phyloP scores from a whole-genome alignment of 768 basidiomycete species.

The Fomitopsis serialis region DNA sequence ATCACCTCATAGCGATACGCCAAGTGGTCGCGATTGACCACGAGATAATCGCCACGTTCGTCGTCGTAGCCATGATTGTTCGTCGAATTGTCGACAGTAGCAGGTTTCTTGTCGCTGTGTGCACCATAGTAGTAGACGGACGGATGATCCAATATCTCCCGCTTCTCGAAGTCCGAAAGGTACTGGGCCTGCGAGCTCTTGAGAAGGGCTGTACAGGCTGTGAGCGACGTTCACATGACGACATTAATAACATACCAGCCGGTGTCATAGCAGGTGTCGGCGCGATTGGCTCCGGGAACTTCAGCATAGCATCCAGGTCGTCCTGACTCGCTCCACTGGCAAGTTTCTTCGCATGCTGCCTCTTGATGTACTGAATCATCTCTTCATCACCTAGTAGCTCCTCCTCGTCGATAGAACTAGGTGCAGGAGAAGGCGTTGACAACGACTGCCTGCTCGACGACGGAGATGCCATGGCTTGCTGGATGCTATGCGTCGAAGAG shows the following conservation, averaged over 20 bases:
- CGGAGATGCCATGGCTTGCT: conserved; percentile 52
- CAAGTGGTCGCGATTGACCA: conserved; percentile 88
- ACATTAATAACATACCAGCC: conserved; percentile 45
- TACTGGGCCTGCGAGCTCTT: conserved; percentile 61
- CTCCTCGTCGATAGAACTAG: conserved; percentile 76
- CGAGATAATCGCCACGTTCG: conserved; percentile 93
- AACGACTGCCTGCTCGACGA: conserved; percentile 70
- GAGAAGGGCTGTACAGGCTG: conserved; percentile 47
- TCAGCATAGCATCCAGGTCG: conserved; percentile 82
- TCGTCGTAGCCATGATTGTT: conserved; percentile 98
- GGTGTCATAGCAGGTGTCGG: conserved; percentile 66
- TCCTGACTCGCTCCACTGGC: conserved; percentile 79
- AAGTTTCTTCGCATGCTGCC: conserved; percentile 85
- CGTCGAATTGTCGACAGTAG: conserved; percentile 60
- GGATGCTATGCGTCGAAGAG: conserved; percentile 44
- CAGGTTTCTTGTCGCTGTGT: conserved; percentile 78
- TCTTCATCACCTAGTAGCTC: conserved; percentile 91
- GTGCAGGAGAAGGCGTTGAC: conserved; percentile 82
- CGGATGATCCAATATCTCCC: conserved; percentile 86
- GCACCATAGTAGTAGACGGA: conserved; percentile 80
- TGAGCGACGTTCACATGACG: conserved; percentile 1
- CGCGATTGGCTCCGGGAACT: conserved; percentile 86
- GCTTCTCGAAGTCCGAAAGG: conserved; percentile 83
- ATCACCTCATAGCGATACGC: conserved; percentile 96
- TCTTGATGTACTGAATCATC: conserved; percentile 90